These are phyloP conservation scores for Epichloe amarillans DNA, from an alignment of 2,329 filamentous ascomycete genomes.

Conservation along the genomic window DNA sequence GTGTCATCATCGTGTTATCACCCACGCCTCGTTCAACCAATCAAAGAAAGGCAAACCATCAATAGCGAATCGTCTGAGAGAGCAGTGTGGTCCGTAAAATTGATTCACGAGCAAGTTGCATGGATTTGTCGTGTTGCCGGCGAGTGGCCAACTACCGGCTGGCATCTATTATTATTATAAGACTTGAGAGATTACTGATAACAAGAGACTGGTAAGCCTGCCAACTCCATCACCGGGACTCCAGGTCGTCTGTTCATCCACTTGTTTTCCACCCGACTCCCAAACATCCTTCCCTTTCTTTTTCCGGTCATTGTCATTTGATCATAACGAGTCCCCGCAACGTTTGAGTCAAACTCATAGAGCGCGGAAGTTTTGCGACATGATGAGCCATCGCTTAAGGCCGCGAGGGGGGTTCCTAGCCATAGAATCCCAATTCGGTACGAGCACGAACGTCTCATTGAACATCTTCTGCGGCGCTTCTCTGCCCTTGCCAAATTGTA, in stretches of 20 bases:
- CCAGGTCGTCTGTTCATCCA: background rate
- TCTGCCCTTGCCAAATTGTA: constrained; percentile 52
- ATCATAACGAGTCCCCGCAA: background rate
- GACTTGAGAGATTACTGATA: too few species aligned
- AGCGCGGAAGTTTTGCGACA: constrained; percentile 58
- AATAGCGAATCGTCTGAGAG: too few species aligned
- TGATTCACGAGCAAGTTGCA: too few species aligned
- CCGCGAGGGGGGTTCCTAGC: constrained; percentile 36
- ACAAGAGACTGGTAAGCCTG: background rate
- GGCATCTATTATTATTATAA: too few species aligned
- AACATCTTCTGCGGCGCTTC: constrained; percentile 56
- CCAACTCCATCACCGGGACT: background rate
- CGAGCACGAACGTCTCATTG: constrained; percentile 67
- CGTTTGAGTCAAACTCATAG: constrained; percentile 19
- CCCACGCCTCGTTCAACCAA: too few species aligned
- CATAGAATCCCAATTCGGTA: constrained; percentile 56
- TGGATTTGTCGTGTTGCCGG: too few species aligned
- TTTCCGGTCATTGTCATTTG: constrained; percentile 4
- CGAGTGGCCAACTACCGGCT: too few species aligned
- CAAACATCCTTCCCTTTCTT: background rate
- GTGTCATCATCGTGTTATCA: too few species aligned
- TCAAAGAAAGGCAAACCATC: too few species aligned
- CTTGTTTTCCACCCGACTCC: background rate
- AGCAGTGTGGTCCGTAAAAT: too few species aligned
- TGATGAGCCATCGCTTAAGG: constrained; percentile 49